Conservation (phyloP, 345 rosid genomes). For the Eucalyptus urophylla region DNA sequence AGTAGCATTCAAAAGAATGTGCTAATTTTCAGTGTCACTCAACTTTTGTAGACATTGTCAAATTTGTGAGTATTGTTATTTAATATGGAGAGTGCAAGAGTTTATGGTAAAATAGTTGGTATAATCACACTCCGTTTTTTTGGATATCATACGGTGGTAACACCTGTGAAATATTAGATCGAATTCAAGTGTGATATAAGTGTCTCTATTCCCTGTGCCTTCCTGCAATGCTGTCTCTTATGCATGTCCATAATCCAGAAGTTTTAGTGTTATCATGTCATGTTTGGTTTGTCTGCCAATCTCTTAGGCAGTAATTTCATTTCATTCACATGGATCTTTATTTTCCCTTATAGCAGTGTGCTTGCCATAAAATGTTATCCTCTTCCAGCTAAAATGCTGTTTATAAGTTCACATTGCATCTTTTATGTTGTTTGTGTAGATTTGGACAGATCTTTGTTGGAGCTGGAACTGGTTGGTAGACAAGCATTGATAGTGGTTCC, state of each 20-base stretch:
- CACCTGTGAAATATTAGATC: not conserved
- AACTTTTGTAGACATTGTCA: not conserved
- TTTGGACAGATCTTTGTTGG: constrained; percentile 52
- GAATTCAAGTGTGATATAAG: not conserved
- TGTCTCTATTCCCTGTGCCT: not conserved
- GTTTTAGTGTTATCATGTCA: not conserved
- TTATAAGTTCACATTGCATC: not conserved
- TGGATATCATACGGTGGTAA: not conserved
- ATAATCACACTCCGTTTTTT: not conserved
- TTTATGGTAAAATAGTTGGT: not conserved
- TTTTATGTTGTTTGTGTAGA: constrained; percentile 29
- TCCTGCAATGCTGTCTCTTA: not conserved
- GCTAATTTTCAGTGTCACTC: not conserved
- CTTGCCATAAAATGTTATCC: not conserved
- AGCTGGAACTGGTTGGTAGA: constrained; percentile 61
- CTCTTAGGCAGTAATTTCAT: not conserved
- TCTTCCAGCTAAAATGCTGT: not conserved
- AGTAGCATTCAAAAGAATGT: not conserved
- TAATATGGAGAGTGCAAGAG: not conserved
- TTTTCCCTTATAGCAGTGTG: not conserved
- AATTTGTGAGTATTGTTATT: not conserved
- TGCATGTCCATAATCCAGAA: not conserved
- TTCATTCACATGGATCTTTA: not conserved
- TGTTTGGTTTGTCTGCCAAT: not conserved
- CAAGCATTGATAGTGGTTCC: constrained; percentile 84